phyloP scores from a whole-genome alignment of 1,284 basidiomycete genomes.

The Sporisorium reilianum region DNA sequence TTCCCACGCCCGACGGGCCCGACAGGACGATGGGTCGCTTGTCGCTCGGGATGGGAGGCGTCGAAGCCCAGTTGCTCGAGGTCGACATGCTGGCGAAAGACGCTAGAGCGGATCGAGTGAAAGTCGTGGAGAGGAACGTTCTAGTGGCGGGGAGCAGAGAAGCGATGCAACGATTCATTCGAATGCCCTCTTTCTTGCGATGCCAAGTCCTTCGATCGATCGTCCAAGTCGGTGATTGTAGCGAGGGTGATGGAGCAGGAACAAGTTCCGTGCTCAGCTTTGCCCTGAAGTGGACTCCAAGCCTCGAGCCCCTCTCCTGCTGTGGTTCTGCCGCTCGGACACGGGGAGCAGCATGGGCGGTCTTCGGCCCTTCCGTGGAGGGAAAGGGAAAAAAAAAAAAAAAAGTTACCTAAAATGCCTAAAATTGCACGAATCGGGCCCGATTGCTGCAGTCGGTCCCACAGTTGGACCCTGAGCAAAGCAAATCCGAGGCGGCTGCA shows the following conservation, averaged over 20 bases:
- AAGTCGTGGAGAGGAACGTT: slow-evolving; percentile 4
- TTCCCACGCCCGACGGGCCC: slow-evolving; percentile 91
- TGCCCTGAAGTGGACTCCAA: not conserved
- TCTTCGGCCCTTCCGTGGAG: not conserved
- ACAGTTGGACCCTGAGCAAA: slow-evolving; percentile 7
- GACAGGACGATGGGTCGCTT: slow-evolving; percentile 78
- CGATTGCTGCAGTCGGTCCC: not conserved
- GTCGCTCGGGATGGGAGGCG: slow-evolving; percentile 37
- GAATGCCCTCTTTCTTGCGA: not conserved
- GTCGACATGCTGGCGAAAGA: slow-evolving; percentile 32
- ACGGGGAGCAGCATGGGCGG: not conserved
- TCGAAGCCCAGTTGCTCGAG: slow-evolving; percentile 39
- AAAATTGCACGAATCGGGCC: not conserved
- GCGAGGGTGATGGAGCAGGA: not conserved
- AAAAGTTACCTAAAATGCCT: not conserved
- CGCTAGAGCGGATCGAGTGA: slow-evolving; percentile 1
- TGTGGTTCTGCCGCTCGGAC: not conserved
- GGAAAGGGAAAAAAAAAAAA: not conserved
- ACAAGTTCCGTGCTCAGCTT: not conserved
- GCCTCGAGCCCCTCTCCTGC: not conserved
- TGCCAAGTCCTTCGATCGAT: not conserved
- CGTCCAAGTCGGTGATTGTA: not conserved
- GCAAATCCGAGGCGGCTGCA: not conserved
- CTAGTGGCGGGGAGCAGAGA: slow-evolving; percentile 3
- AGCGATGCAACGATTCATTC: slow-evolving; percentile 15